phyloP scores from a whole-genome alignment of 2,329 filamentous ascomycete genomes.

The Tolypocladium cylindrosporum region DNA sequence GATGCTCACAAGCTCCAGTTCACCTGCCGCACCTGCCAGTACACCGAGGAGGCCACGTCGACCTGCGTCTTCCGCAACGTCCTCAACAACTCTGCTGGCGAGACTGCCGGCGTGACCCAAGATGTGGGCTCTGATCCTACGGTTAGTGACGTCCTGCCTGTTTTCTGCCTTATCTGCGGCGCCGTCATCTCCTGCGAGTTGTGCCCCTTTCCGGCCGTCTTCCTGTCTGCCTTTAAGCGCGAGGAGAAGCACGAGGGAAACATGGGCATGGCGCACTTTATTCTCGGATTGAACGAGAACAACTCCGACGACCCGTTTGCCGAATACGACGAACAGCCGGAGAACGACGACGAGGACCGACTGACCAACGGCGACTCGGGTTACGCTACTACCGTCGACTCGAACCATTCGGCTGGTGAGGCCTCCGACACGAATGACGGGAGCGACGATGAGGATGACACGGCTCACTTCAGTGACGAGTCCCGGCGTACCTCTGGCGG shows the following conservation, averaged over 20 bases:
- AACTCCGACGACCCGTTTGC: conserved; percentile 20
- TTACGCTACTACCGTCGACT: background rate
- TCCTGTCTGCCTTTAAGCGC: conserved; percentile 10
- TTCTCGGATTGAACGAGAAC: conserved; percentile 9
- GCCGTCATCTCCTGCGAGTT: conserved; percentile 29
- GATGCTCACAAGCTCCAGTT: conserved; percentile 79
- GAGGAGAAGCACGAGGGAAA: conserved; percentile 10
- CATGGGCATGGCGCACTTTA: conserved; percentile 19
- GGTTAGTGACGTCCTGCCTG: conserved; percentile 59
- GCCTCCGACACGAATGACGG: background rate
- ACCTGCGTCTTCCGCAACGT: conserved; percentile 94
- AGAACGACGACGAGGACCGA: conserved; percentile 13
- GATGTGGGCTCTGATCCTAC: conserved; percentile 97
- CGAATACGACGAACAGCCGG: conserved; percentile 28
- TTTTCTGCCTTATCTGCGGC: conserved; percentile 38
- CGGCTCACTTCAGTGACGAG: background rate
- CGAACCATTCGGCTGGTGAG: background rate
- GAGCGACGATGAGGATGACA: background rate
- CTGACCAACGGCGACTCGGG: conserved; percentile 9
- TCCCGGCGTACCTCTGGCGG: background rate
- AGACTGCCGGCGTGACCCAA: conserved; percentile 94
- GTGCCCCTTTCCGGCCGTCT: conserved; percentile 21
- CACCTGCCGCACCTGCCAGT: conserved; percentile 91
- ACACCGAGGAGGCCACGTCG: conserved; percentile 75
- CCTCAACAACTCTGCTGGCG: conserved; percentile 81